Base-by-base conservation (phyloP, 257 asterid species). In the Solanum pimpinellifolium region DNA sequence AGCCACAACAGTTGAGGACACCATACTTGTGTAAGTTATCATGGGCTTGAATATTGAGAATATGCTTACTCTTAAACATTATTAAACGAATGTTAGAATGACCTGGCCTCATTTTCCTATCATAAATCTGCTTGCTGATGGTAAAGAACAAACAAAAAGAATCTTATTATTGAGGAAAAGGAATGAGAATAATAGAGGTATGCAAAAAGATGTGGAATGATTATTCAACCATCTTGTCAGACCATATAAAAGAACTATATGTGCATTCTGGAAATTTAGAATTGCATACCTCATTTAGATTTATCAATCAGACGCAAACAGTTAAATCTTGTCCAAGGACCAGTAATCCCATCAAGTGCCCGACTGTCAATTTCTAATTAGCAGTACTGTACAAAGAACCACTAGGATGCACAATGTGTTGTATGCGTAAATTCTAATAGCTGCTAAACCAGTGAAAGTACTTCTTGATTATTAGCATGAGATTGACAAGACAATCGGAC, bases 1-100 rank as follows among this genome's bases (percentile, higher is more conserved):
- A 87, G 85, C 99, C 84, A 91, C 98, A 73, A 91, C 91, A 86
- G 98, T 96, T 88, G 99, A 97, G 93, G 99, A 97, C 90, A 87
- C 95, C 49, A 89, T 93, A 83, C 96, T 97, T 83, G 98, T 97
- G 99, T 97, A 93, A 94, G 99, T 90, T 86, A 60, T 41, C 66
- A 37, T 88, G 78, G 81, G 87, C 87, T 44, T 72, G 85, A 85
- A 69, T 75, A 25, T 44, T 5, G 83, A 25, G 49, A 78, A 46
- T 78, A 44, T 78, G 65, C 65, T 78, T 44, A 44, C 20, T 78
- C n/a, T 77, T 25, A 44, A 44, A 77, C 39, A 14, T 16, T 14
- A 25, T 44, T 29, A 44, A 25, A n/a, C 56, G 6, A 7, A 7
- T 41, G 56, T 75, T 75, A 20, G 7, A 76, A 76, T 41, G n/a